phyloP scores from a whole-genome alignment of 148 eudicot species.

The Amaranthus palmeri region DNA sequence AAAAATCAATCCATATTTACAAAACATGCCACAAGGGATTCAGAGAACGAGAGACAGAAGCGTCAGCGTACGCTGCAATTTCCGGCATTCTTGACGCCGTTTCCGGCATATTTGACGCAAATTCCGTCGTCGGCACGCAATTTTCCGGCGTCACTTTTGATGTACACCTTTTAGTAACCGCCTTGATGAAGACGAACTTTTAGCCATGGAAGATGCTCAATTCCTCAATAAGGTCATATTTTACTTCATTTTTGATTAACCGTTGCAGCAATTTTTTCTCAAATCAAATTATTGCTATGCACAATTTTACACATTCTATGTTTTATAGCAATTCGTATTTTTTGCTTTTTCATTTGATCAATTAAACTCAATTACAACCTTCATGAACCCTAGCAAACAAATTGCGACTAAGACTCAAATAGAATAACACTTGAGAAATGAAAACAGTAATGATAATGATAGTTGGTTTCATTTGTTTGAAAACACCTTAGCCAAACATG shows the following conservation, averaged over 20 bases:
- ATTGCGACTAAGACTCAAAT: no score
- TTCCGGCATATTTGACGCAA: slow-evolving; percentile 57
- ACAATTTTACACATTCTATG: background rate
- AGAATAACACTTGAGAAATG: no score
- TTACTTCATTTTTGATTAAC: background rate
- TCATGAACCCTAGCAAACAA: background rate
- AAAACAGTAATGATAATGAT: no score
- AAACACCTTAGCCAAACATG: no score
- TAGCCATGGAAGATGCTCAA: slow-evolving; percentile 70
- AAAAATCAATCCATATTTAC: no score
- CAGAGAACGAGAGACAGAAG: background rate
- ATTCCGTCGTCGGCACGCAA: slow-evolving; percentile 54
- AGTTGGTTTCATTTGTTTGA: no score
- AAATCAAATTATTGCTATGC: background rate
- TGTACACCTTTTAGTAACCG: slow-evolving; percentile 50
- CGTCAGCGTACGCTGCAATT: slow-evolving; percentile 38
- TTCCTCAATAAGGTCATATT: slow-evolving; percentile 55
- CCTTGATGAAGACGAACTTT: slow-evolving; percentile 73
- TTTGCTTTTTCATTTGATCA: background rate
- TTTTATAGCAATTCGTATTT: background rate
- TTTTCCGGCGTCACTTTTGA: slow-evolving; percentile 57
- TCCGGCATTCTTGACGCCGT: no score
- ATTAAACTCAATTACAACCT: background rate
- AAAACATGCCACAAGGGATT: no score
- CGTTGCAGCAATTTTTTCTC: background rate